Conservation (phyloP, 495 filamentous ascomycete species). For the Neurospora africana region DNA sequence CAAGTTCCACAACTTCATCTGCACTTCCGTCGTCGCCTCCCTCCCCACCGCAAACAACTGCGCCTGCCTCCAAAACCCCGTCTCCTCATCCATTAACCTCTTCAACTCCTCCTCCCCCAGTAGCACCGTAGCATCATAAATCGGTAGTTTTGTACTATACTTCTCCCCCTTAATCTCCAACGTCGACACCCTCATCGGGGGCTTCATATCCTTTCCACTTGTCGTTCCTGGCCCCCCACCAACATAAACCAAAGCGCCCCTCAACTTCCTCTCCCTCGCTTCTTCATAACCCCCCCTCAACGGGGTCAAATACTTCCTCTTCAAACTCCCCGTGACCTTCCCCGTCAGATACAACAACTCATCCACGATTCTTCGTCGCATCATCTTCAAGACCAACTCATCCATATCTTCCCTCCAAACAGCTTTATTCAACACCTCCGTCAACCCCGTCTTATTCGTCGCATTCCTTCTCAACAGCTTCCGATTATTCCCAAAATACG, state of each 20-base stretch:
- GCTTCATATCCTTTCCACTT: neutral
- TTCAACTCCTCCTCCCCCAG: conserved; percentile 27
- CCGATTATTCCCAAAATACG: neutral
- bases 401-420: conserved; percentile 63
- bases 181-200: conserved; percentile 18
- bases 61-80: conserved; percentile 20
- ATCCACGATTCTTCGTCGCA: conserved; percentile 40
- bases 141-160: conserved; percentile 19
- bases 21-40: conserved; percentile 37
- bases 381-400: conserved; percentile 41
- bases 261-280: conserved; percentile 16
- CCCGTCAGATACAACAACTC: conserved; percentile 21
- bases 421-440: conserved; percentile 5
- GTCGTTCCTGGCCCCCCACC: neutral
- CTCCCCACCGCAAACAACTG: conserved; percentile 31
- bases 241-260: conserved; percentile 26
- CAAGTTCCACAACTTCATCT: conserved; percentile 57
- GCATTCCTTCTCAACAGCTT: conserved; percentile 8
- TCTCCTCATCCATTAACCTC: conserved; percentile 17
- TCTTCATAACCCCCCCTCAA: conserved; percentile 19
- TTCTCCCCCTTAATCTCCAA: conserved; percentile 16
- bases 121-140: conserved; percentile 31
- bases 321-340: neutral
- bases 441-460: neutral
- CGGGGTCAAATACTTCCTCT: neutral